A percentile compares a stretch with the other conserved stretches of the same genome.
Evolutionary conservation across 768 basidiomycete species (phyloP).

Genomic region (Grammothele lineata): DNA sequence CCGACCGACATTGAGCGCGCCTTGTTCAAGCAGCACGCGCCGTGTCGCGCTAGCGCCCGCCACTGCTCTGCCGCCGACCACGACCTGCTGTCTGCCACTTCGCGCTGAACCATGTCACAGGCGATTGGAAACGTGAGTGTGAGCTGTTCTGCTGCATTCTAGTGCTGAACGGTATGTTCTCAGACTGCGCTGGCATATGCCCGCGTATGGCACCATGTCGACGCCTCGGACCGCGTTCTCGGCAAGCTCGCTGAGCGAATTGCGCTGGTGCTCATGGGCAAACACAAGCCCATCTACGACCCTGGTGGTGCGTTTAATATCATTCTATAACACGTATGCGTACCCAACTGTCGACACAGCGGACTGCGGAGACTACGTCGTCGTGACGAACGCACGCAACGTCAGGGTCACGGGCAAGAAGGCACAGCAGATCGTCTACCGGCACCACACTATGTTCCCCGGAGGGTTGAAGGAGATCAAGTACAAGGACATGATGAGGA

Average conservation of each 20-base stretch:
- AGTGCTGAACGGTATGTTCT: neutral
- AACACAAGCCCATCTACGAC: conserved; percentile 97
- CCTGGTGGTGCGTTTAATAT: conserved; percentile 65
- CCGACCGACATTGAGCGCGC: conserved; percentile 5
- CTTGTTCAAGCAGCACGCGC: conserved; percentile 8
- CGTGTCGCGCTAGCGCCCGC: conserved; percentile 8
- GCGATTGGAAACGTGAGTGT: conserved; percentile 72
- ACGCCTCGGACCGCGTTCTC: conserved; percentile 85
- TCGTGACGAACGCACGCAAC: conserved; percentile 85
- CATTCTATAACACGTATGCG: neutral
- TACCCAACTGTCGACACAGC: conserved; percentile 41
- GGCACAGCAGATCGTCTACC: conserved; percentile 79
- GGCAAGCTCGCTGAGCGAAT: conserved; percentile 94
- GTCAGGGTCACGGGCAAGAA: conserved; percentile 90
- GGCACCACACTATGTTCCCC: conserved; percentile 88
- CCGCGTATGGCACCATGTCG: conserved; percentile 95
- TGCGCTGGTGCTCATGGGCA: conserved; percentile 96
- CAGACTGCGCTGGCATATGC: conserved; percentile 97
- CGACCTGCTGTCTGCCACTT: conserved; percentile 1
- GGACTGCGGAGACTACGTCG: conserved; percentile 97
- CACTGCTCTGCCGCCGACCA: conserved; percentile 9
- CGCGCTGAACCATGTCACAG: conserved; percentile 68
- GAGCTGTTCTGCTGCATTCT: neutral
- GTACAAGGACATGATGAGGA: conserved; percentile 78
- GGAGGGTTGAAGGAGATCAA: conserved; percentile 92